Conservation (phyloP, 2,329 filamentous ascomycete genomes). For the Blumeria hordei region DNA sequence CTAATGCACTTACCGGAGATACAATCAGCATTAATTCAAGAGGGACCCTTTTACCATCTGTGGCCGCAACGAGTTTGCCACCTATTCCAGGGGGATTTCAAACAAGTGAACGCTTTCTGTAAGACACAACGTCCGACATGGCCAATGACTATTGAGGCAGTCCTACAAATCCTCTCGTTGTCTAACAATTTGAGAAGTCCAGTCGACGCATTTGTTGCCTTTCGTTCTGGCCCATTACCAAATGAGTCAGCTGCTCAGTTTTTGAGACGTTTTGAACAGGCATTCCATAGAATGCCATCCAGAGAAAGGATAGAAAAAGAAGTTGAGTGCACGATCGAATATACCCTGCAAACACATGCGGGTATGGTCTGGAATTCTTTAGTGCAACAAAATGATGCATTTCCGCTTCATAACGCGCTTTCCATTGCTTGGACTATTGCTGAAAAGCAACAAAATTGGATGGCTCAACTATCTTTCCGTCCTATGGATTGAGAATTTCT, state of each 20-base stretch:
- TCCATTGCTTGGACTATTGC: neutral
- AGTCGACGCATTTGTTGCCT: neutral
- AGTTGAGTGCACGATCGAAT: neutral
- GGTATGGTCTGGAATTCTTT: neutral
- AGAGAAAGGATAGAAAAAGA: neutral
- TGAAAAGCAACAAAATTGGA: neutral
- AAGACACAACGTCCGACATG: neutral
- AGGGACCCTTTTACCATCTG: too few relatives aligned
- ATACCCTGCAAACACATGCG: neutral
- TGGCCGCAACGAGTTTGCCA: neutral
- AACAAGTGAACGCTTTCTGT: neutral
- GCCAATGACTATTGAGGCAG: neutral
- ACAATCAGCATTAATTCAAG: too few relatives aligned
- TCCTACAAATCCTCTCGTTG: neutral
- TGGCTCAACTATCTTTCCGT: neutral
- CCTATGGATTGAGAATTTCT: neutral
- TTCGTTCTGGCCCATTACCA: too few relatives aligned
- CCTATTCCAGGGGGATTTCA: neutral
- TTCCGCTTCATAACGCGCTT: neutral
- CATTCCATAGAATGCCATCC: neutral
- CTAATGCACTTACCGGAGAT: too few relatives aligned
- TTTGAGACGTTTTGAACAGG: neutral
- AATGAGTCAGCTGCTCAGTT: too few relatives aligned
- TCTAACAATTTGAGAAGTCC: neutral
- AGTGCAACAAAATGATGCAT: neutral